These are phyloP conservation scores for Sporothrix curviconia DNA, from an alignment of 2,329 filamentous ascomycete genomes.

Conservation along the genomic window DNA sequence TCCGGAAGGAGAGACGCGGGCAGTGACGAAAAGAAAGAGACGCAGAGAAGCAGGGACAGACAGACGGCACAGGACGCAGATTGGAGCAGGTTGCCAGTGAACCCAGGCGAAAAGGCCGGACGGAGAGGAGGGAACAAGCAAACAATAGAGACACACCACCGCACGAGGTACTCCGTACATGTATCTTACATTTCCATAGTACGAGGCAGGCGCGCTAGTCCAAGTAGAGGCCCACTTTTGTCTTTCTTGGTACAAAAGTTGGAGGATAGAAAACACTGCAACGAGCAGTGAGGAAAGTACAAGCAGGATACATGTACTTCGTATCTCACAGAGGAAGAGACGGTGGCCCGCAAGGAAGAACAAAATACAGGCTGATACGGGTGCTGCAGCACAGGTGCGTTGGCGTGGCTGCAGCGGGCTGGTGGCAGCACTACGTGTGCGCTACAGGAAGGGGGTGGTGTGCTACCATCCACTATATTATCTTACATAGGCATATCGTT, in stretches of 20 bases:
- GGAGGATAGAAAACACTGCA: background rate
- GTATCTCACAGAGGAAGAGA: background rate
- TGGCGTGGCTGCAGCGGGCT: background rate
- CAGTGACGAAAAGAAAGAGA: background rate
- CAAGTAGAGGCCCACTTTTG: conserved; percentile 15
- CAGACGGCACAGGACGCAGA: background rate
- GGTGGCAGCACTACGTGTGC: background rate
- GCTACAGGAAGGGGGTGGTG: background rate
- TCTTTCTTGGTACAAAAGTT: conserved; percentile 11
- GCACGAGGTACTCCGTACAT: background rate
- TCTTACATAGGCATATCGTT: too few species aligned
- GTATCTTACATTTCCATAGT: background rate
- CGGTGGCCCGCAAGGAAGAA: background rate
- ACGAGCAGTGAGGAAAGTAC: background rate
- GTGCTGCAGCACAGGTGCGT: too few species aligned
- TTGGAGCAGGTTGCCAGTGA: too few species aligned
- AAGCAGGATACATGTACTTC: background rate
- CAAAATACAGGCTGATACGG: background rate
- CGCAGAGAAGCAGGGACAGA: background rate
- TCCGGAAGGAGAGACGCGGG: background rate
- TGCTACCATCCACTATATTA: background rate
- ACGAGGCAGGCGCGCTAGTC: conserved; percentile 11
- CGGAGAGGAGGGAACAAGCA: conserved; percentile 7
- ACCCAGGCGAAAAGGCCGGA: conserved; percentile 1
- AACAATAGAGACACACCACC: conserved; percentile 7